phyloP scores from a whole-genome alignment of 495 filamentous ascomycete genomes.

The Lindgomyces ingoldianus region DNA sequence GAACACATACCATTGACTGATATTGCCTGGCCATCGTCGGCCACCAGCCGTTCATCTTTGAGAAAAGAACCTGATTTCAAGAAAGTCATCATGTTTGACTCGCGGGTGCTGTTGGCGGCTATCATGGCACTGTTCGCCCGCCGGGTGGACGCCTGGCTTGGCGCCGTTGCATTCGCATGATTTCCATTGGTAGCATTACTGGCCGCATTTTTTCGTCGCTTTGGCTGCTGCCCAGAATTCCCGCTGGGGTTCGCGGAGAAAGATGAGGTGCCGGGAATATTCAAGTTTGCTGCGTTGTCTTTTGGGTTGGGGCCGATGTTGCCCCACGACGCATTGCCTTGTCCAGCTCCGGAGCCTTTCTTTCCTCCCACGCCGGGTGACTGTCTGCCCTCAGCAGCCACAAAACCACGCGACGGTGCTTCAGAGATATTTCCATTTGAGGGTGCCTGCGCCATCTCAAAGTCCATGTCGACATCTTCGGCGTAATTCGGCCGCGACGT shows the following conservation, averaged over 20 bases:
- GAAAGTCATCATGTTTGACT: constrained; percentile 85
- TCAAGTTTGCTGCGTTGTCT: constrained; percentile 51
- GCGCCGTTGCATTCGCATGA: constrained; percentile 29
- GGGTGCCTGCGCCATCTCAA: constrained; percentile 54
- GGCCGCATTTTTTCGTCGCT: constrained; percentile 74
- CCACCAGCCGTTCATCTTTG: constrained; percentile 75
- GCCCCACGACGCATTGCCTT: constrained; percentile 35
- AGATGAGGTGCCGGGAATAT: constrained; percentile 67
- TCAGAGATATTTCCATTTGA: constrained; percentile 35
- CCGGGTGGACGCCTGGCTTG: constrained; percentile 33
- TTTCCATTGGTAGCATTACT: constrained; percentile 34
- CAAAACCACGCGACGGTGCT: constrained; percentile 31
- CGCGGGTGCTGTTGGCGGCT: constrained; percentile 32
- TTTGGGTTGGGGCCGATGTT: constrained; percentile 24
- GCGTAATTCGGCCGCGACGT: constrained; percentile 88
- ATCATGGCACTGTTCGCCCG: constrained; percentile 25
- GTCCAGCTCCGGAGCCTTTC: constrained; percentile 26
- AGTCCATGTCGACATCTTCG: constrained; percentile 90
- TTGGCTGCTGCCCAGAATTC: constrained; percentile 44
- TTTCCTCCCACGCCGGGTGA: constrained; percentile 28
- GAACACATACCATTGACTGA: constrained; percentile 78
- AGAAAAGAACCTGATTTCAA: constrained; percentile 66
- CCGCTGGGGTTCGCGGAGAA: constrained; percentile 56
- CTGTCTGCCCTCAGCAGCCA: constrained; percentile 25
- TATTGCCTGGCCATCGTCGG: constrained; percentile 87